These are phyloP conservation scores for Globisporangium nagaii DNA, from an alignment of 352 stramenopile species.

Conservation along the genomic window DNA sequence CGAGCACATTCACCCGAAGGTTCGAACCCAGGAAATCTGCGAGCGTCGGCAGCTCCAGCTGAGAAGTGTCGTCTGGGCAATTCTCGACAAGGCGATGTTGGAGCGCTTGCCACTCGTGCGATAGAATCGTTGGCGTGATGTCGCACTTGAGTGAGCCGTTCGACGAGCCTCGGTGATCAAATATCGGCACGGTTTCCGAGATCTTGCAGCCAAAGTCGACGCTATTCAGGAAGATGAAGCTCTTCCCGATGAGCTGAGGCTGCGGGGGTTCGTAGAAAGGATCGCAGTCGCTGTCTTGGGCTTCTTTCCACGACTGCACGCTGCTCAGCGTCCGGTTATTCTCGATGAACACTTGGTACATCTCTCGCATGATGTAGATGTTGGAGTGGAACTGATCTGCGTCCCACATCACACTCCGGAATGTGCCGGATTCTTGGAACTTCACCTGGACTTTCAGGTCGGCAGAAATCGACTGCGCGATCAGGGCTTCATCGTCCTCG, in stretches of 20 bases:
- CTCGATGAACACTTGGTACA: constrained; percentile 85
- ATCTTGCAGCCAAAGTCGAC: constrained; percentile 63
- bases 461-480: constrained; percentile 44
- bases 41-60: constrained; percentile 38
- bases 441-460: constrained; percentile 76
- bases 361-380: constrained; percentile 82
- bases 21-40: constrained; percentile 45
- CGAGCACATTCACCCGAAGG: constrained; percentile 40
- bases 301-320: constrained; percentile 25
- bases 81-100: constrained; percentile 62
- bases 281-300: constrained; percentile 37
- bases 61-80: constrained; percentile 31
- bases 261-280: constrained; percentile 75
- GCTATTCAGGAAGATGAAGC: constrained; percentile 61
- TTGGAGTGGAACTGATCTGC: constrained; percentile 76
- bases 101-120: constrained; percentile 67
- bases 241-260: constrained; percentile 67
- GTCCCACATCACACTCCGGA: constrained; percentile 71
- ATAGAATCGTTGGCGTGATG: constrained; percentile 54
- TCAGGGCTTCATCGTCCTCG: constrained; percentile 51
- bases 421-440: constrained; percentile 70
- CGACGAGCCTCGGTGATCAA: constrained; percentile 34
- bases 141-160: constrained; percentile 52
- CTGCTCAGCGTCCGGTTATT: constrained; percentile 43
- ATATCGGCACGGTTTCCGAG: constrained; percentile 46